Evolutionary conservation across 1,139 yeast species (phyloP).

Genomic region (Yamadazyma sp.): DNA sequence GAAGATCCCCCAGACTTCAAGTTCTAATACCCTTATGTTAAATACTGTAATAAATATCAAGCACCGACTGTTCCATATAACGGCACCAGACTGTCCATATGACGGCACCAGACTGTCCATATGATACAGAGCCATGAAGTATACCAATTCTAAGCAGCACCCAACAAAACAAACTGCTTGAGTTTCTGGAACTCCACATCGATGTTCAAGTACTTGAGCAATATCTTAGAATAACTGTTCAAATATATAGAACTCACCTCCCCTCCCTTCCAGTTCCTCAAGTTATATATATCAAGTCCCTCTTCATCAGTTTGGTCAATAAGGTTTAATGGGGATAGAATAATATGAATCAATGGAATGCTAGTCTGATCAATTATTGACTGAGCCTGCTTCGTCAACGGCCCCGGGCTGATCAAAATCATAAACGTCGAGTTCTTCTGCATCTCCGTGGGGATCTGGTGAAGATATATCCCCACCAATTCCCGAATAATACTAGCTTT

Average conservation of each 20-base stretch:
- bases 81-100: too few species aligned
- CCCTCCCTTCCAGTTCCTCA: slow-evolving; percentile 43
- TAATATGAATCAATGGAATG: slow-evolving; percentile 56
- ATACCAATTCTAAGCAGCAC: slow-evolving; percentile 7
- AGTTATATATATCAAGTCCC: slow-evolving; percentile 29
- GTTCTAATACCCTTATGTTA: background rate
- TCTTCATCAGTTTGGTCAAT: background rate
- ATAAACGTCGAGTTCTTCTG: slow-evolving; percentile 24
- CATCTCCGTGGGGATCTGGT: slow-evolving; percentile 28
- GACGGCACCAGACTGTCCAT: too few species aligned
- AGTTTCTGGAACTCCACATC: slow-evolving; percentile 25
- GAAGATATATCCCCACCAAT: slow-evolving; percentile 54
- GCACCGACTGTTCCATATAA: background rate
- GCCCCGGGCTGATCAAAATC: slow-evolving; percentile 57
- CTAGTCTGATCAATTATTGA: slow-evolving; percentile 52
- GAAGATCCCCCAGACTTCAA: slow-evolving; percentile 12
- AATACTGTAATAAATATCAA: background rate
- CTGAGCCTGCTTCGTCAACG: slow-evolving; percentile 59
- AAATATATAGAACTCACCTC: slow-evolving; percentile 40
- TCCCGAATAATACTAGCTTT: slow-evolving; percentile 57
- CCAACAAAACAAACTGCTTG: slow-evolving; percentile 9
- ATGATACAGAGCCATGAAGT: too few species aligned
- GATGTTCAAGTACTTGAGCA: slow-evolving; percentile 40
- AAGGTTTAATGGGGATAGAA: slow-evolving; percentile 31
- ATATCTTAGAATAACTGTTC: slow-evolving; percentile 41